Conservation (phyloP, 164 flowering plant genomes). For the Houttuynia cordata region DNA sequence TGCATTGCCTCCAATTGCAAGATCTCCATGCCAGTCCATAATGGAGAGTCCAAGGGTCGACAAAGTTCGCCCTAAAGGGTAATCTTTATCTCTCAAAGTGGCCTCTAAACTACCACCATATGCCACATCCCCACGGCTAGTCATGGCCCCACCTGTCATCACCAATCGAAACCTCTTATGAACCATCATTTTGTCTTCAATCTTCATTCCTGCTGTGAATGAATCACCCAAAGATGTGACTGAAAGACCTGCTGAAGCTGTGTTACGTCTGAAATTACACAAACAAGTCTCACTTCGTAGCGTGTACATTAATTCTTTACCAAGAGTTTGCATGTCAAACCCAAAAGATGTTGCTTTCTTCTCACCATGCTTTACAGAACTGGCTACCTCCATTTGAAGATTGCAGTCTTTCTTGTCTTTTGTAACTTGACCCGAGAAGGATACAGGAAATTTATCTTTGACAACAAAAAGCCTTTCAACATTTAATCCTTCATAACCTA, state of each 20-base stretch:
- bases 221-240: conserved; percentile 67
- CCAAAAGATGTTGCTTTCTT: conserved; percentile 80
- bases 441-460: conserved; percentile 67
- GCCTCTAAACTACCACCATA: conserved; percentile 95
- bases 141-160: conserved; percentile 79
- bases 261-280: conserved; percentile 47
- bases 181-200: conserved; percentile 73
- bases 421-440: conserved; percentile 76
- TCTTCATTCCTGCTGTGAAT: conserved; percentile 66
- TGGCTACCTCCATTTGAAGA: conserved; percentile 80
- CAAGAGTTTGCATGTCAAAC: conserved; percentile 83
- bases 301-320: conserved; percentile 84
- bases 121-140: conserved; percentile 80
- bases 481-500: conserved; percentile 92
- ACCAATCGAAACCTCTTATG: conserved; percentile 55
- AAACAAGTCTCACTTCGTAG: conserved; percentile 72
- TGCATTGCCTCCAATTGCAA: conserved; percentile 76
- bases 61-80: conserved; percentile 69
- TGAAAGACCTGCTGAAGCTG: conserved; percentile 73
- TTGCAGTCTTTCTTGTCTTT: conserved; percentile 93
- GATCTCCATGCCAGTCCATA: conserved; percentile 99
- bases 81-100: conserved; percentile 72
- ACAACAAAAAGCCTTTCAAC: conserved; percentile 67
- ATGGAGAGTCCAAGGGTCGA: conserved; percentile 75
- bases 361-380: conserved; percentile 78